Base-by-base conservation (phyloP, 805 yeast species). In the Blastobotrys muscicola region DNA sequence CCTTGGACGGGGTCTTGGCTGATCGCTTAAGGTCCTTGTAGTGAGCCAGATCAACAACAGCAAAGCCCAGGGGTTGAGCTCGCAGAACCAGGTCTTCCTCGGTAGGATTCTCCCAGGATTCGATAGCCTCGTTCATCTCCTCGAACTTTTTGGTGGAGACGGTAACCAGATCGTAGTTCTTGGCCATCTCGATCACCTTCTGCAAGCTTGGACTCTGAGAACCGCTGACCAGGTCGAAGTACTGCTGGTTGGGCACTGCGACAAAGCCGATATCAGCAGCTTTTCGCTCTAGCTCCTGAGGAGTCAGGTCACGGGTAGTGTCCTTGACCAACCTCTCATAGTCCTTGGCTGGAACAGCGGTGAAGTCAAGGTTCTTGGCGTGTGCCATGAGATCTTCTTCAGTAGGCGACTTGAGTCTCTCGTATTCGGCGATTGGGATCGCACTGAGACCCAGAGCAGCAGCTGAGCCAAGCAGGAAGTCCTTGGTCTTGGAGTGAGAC, bases 351-450 rank as follows among this genome's bases (percentile, higher is more conserved):
- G 37, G 20, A 6, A 20, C 26, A 14, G 74, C 69, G 2, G 69
- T 61, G 39, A 74, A 53, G 7, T 69, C 68, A 49, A 69, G 68
- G 11, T 57, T 57, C 53, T 64, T 68, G 3, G 79, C 72, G 11
- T 58, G 52, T 16, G 61, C 51, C 13, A 58, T 48, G 12, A 63
- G 50, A 15, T 63, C 67, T 9, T 58, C 53, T 40, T 53, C 56
- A 11, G 66, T 56, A 3, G 66, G 66, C 3, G 16, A 23, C 23
- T 32, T 15, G 8, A 32, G 26, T 10, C 29, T 29, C 20, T 44
- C 34, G 33, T 46, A 45, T 14, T 50, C 55, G 3, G 35, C 47
- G 6, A 35, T 26, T 10, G 55, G 52, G 12, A 57, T 41, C 9
- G 53, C 52, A 9, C 42, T 48, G 13, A 47, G 43, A 0, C 49